A percentile compares a stretch with the other conserved stretches of the same genome.
Evolutionary conservation across 208 protist species (phyloP).

Genomic region (Crithidia bombi): DNA sequence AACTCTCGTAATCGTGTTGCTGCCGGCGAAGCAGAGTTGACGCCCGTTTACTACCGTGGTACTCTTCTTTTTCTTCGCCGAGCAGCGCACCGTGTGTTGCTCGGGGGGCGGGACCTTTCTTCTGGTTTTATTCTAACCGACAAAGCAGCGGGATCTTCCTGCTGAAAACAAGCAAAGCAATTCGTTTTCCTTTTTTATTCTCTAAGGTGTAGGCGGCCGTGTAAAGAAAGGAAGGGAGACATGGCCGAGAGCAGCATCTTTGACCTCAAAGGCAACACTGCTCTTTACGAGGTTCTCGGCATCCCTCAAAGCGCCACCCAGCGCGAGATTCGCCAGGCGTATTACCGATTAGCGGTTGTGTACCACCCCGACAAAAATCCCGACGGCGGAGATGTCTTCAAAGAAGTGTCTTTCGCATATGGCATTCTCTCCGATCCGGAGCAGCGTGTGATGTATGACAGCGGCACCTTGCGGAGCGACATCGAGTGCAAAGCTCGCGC

Average conservation of each 20-base stretch:
- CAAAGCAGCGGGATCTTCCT: too few relatives aligned
- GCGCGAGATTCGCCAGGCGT: slow-evolving; percentile 83
- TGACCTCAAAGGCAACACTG: slow-evolving; percentile 72
- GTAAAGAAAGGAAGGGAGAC: background rate
- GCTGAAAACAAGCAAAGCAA: too few relatives aligned
- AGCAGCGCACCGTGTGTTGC: too few relatives aligned
- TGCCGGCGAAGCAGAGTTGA: too few relatives aligned
- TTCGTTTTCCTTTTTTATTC: background rate
- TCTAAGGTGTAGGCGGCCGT: too few relatives aligned
- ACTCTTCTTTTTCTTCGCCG: background rate
- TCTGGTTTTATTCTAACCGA: too few relatives aligned
- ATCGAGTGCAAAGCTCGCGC: slow-evolving; percentile 63
- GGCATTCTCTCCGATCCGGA: slow-evolving; percentile 81
- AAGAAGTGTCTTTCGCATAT: slow-evolving; percentile 87
- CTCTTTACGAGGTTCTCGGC: slow-evolving; percentile 84
- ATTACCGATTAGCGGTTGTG: slow-evolving; percentile 83
- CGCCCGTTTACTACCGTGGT: background rate
- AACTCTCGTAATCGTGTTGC: too few relatives aligned
- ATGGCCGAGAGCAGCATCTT: slow-evolving; percentile 46
- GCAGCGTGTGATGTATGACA: slow-evolving; percentile 82
- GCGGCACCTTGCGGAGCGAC: slow-evolving; percentile 57
- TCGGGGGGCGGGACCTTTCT: too few relatives aligned
- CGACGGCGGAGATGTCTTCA: slow-evolving; percentile 78
- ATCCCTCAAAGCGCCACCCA: slow-evolving; percentile 59
- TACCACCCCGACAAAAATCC: slow-evolving; percentile 94